Evolutionary conservation across 2,329 filamentous ascomycete species (phyloP).

Genomic region (Colletotrichum coccodes): DNA sequence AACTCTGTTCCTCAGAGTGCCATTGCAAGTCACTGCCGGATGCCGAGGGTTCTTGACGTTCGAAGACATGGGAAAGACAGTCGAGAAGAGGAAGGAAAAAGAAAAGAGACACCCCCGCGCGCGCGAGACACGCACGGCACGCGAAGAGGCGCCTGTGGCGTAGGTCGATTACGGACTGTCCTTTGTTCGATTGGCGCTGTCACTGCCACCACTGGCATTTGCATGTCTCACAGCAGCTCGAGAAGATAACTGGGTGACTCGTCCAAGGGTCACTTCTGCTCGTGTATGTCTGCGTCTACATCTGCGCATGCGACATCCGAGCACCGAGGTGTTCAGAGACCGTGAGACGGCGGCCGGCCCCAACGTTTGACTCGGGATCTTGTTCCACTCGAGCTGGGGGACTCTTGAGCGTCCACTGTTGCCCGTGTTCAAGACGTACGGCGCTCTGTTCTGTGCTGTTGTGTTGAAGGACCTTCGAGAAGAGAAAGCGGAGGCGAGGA

Average conservation of each 20-base stretch:
- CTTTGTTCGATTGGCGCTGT: conserved; percentile 16
- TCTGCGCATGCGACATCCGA: neutral
- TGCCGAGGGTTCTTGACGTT: too few species aligned
- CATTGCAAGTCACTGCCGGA: neutral
- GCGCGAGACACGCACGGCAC: neutral
- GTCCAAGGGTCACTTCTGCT: neutral
- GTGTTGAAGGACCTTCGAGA: neutral
- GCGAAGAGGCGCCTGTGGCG: neutral
- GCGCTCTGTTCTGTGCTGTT: neutral
- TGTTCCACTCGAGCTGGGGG: too few species aligned
- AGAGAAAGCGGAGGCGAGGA: neutral
- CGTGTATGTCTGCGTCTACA: neutral
- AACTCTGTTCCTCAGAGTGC: neutral
- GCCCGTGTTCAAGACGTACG: neutral
- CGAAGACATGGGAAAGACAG: neutral
- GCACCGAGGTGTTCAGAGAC: neutral
- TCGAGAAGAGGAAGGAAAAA: neutral
- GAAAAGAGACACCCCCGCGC: too few species aligned
- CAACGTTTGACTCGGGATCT: neutral
- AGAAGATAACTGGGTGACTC: neutral
- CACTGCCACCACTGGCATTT: neutral
- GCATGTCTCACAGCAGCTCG: conserved; percentile 4
- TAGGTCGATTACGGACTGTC: conserved; percentile 1
- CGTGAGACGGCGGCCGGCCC: neutral
- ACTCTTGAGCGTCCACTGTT: neutral